Percentiles rank a stretch among this genome's conserved stretches.
These are phyloP conservation scores for Lactarius sanguifluus DNA, from an alignment of 768 basidiomycete species.

Conservation along the genomic window DNA sequence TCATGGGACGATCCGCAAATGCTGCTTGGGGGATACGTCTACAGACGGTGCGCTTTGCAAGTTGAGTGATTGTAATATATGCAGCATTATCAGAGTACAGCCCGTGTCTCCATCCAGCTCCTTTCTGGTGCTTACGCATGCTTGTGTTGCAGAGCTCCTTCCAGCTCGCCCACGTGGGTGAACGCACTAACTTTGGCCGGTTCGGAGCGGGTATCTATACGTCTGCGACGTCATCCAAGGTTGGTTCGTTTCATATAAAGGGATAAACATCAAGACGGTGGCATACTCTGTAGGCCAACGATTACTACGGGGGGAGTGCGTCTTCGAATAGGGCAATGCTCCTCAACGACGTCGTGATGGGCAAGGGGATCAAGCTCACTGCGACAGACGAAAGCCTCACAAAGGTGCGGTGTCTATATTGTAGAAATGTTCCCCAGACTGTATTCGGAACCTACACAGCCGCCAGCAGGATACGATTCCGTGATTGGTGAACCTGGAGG, in stretches of 20 bases:
- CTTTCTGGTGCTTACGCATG: neutral
- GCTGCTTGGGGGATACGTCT: conserved; percentile 31
- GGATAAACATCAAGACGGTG: neutral
- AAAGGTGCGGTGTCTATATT: conserved; percentile 21
- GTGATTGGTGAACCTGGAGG: conserved; percentile 34
- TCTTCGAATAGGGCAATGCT: conserved; percentile 31
- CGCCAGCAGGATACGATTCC: conserved; percentile 31
- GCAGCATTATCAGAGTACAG: conserved; percentile 31
- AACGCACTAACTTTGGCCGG: conserved; percentile 31
- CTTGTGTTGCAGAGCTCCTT: conserved; percentile 29
- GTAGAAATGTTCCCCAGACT: neutral
- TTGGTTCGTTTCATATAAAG: conserved; percentile 6
- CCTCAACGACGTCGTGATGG: conserved; percentile 33
- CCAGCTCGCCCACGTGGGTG: conserved; percentile 21
- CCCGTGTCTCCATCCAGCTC: too few relatives aligned
- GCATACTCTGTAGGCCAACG: conserved; percentile 29
- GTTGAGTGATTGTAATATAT: conserved; percentile 27
- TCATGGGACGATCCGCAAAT: conserved; percentile 34
- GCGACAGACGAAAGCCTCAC: conserved; percentile 22
- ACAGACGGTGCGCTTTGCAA: conserved; percentile 25
- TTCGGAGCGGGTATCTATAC: conserved; percentile 34
- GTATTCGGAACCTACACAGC: conserved; percentile 19
- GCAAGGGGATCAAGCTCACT: conserved; percentile 28
- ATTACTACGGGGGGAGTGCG: conserved; percentile 26
- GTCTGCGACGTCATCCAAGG: conserved; percentile 35